Base-by-base conservation (phyloP, 169 alveolate species). In the Cyclospora cayetanensis region DNA sequence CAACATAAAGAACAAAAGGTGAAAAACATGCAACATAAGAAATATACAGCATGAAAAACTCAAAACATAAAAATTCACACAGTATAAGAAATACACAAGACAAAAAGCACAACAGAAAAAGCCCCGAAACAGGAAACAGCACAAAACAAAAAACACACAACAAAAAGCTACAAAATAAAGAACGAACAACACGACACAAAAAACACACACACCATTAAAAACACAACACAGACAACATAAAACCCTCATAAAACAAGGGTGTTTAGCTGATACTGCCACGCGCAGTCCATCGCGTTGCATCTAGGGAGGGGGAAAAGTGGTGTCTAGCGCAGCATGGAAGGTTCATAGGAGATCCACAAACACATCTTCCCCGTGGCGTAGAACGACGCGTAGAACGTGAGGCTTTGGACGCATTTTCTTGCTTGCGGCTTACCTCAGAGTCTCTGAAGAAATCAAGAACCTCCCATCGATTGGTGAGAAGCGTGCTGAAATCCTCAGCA, bases 391-490 rank as follows among this genome's bases (percentile, higher is more conserved):
- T 50, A 50, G 18, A 50, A 11, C 9, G 60, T 11, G 18, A 18
- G 18, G 60, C 18, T 11, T 9, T 9, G 9, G 60, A 18, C 25
- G 60, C 9, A 50, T 9, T 15, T 11, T 18, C 29, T n/a, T 18
- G 7, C n/a, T 18, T 60, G 35, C 35, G n/a, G 20, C 80, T 9
- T 15, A 68, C 80, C 50, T 31, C 1, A 4, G 80, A 4, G 25
- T 68, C 80, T 27, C 15, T 31, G 2, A 9, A 5, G 22, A 68
- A 68, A 50, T 68, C 80, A 4, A 68, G 50, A 27, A 68, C 5
- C 29, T 68, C 52, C 80, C 80, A 68, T 1, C 52, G 80, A 42
- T 68, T 42, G 29, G 80, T 68, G 7, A 68, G 80, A 2, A 68
- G 80, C 5, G 37, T 42, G 27, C 52, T 25, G 27, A 68, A 27